Base-by-base conservation (phyloP, 768 basidiomycete species). In the Daedaleopsis sinensis region DNA sequence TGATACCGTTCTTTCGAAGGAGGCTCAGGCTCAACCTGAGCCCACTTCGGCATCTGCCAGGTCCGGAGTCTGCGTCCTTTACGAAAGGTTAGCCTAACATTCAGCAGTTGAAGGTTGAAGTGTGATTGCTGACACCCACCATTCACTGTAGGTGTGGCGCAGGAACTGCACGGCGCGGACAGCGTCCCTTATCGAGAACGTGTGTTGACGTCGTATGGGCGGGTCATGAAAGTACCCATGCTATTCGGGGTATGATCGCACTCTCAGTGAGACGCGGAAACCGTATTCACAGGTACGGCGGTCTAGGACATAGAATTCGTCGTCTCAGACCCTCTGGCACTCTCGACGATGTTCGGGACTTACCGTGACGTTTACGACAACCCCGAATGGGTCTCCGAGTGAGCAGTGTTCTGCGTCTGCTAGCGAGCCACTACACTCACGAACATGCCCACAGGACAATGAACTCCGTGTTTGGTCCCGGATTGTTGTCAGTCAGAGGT, bases 261-360 rank as follows among this genome's bases (percentile, higher is more conserved):
- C 21, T 11, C 32, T 18, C 15, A 35, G 12, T 36, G 35, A 15
- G 7, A 10, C 36, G 51, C 11, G 15, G 12, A 21, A 5, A 18
- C 12, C 15, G 5, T 37, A 32, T 39, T 18, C n/a, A 39, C 12
- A 9, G 36, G 9, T 15, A 23, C 13, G 52, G 37, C 11, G n/a
- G 9, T n/a, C 23, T 36, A 57, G 57, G 57, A 57, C 11, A 42
- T 57, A 2, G 48, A 57, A 15, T 38, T 57, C 18, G 57, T 48
- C 27, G 27, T 32, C 27, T 32, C 19, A 35, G 46, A 6, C 36
- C 55, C 6, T 43, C 46, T 19, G 44, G 55, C 55, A n/a, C 24
- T 56, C 10, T 5, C 55, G 6, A 56, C 55, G 8, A 8, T 56
- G 27, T 56, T 35, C 23, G 55, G 55, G 1, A 56, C 46, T 7